These are phyloP conservation scores for Cyclotella cryptica DNA, from an alignment of 108 stramenopile species.

Conservation along the genomic window DNA sequence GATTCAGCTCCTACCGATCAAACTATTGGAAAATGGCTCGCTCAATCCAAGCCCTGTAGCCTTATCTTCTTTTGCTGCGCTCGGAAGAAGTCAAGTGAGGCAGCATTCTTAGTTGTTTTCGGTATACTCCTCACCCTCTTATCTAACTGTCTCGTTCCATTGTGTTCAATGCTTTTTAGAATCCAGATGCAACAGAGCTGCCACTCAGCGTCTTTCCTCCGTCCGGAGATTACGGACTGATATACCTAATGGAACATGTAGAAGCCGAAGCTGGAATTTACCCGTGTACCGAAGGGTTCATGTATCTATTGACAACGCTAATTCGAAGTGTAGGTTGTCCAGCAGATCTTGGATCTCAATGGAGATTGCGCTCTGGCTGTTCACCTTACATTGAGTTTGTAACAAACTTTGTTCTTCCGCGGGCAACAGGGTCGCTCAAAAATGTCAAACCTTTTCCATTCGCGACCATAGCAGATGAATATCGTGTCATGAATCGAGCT, in stretches of 20 bases:
- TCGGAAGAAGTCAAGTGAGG: slow-evolving; percentile 25
- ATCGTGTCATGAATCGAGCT: slow-evolving; percentile 66
- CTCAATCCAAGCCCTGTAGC: slow-evolving; percentile 33
- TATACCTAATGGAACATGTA: slow-evolving; percentile 85
- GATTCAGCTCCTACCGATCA: slow-evolving; percentile 76
- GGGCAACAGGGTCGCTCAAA: slow-evolving; percentile 59
- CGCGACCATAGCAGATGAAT: slow-evolving; percentile 63
- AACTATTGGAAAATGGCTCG: slow-evolving; percentile 61
- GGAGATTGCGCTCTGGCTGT: slow-evolving; percentile 77
- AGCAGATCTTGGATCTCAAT: slow-evolving; percentile 64
- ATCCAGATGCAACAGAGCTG: slow-evolving; percentile 10
- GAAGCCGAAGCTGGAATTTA: slow-evolving; percentile 74
- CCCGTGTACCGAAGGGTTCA: slow-evolving; percentile 82
- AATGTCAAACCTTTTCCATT: slow-evolving; percentile 53
- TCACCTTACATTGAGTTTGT: slow-evolving; percentile 87
- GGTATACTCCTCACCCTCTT: not conserved
- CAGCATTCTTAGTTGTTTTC: not conserved
- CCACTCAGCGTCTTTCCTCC: slow-evolving; percentile 40
- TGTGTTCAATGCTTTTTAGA: not conserved
- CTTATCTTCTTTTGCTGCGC: slow-evolving; percentile 16
- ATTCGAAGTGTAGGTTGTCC: slow-evolving; percentile 71
- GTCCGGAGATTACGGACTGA: slow-evolving; percentile 65
- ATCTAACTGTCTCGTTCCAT: not conserved
- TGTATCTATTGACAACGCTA: slow-evolving; percentile 73
- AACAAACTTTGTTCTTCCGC: slow-evolving; percentile 72